Evolutionary conservation across 495 filamentous ascomycete species (phyloP), one percentile per base, ranked within the genome.

Genomic region (Platismatia glauca): DNA sequence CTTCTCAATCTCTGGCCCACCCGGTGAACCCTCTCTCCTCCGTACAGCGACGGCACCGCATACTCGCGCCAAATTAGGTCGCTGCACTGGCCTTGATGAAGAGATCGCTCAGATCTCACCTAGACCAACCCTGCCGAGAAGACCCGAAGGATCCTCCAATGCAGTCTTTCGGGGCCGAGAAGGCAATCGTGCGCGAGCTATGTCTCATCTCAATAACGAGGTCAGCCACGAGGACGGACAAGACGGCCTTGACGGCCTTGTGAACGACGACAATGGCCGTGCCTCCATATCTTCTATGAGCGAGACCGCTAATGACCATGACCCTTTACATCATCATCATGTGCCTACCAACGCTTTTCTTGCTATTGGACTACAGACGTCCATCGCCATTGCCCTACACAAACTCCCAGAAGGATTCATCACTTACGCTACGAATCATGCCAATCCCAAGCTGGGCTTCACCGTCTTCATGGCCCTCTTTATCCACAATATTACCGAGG

Each of bases 351-450:
- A 98, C 74, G 89, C 89, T 29, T 97, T 96, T 71, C 79, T 97
- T 55, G 89, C 88, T 53, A 93, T 97, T 61, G 91, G 93, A 18
- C 81, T 97, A 7, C 94, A 97, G 73, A 97, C 93, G 0, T 89
- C 88, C 12, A 84, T 96, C 57, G 95, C 94, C 50, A 97, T 98
- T 69, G 90, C 94, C 12, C 76, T 98, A 1, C 94, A 98, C 76
- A 98, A 98, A 71, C 86, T 97, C 24, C 94, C 95, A 6, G 94
- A 98, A 74, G 94, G 94, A 34, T 97, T 98, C 75, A 97, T 98
- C 62, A 98, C 95, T 35, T 98, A 94, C 72, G 93, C 94, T 12
- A 97, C 94, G 16, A 98, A 97, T 73, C 95, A 98, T 65, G 95
- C 90, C 37, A 96, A 88, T 69, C 91, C 94, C 0, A 76, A 78